Conservation (phyloP, 805 yeast genomes). For the Torulaspora gathmanii region DNA sequence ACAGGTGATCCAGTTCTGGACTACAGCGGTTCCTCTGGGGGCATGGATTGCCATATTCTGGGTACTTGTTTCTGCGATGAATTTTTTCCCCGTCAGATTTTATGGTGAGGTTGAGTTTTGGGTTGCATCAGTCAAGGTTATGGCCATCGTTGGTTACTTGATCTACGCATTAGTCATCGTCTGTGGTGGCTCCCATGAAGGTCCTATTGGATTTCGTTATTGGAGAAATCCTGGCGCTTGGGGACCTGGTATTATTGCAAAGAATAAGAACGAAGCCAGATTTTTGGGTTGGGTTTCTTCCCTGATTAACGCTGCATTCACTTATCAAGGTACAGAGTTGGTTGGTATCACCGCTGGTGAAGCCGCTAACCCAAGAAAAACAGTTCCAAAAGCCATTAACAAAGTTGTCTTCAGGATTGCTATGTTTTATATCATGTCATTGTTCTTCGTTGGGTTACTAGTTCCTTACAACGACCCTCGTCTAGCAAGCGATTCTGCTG, state of each 20-base stretch:
- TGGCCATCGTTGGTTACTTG: slow-evolving; percentile 53
- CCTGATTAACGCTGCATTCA: slow-evolving; percentile 52
- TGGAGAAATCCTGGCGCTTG: slow-evolving; percentile 68
- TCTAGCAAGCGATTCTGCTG: slow-evolving; percentile 34
- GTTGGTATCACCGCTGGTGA: slow-evolving; percentile 59
- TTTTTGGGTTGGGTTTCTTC: slow-evolving; percentile 54
- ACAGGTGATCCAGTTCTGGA: slow-evolving; percentile 51
- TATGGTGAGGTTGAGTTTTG: slow-evolving; percentile 58
- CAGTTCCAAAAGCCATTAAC: slow-evolving; percentile 64
- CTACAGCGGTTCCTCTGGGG: slow-evolving; percentile 50
- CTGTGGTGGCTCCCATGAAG: slow-evolving; percentile 52
- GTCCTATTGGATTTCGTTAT: slow-evolving; percentile 59
- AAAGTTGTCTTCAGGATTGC: slow-evolving; percentile 61
- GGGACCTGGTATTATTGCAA: slow-evolving; percentile 51
- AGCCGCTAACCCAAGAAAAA: slow-evolving; percentile 58
- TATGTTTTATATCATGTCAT: slow-evolving; percentile 54
- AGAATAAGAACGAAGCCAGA: slow-evolving; percentile 41
- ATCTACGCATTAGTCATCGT: slow-evolving; percentile 51
- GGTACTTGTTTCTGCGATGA: slow-evolving; percentile 41
- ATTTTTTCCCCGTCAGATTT: slow-evolving; percentile 50
- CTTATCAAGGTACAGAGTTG: slow-evolving; percentile 57
- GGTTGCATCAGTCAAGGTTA: slow-evolving; percentile 49
- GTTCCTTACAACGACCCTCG: slow-evolving; percentile 59
- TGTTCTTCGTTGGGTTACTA: slow-evolving; percentile 60
- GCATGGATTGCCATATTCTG: slow-evolving; percentile 59